phyloP scores from a whole-genome alignment of 768 basidiomycete species.

The Fistulinella prunicolor region DNA sequence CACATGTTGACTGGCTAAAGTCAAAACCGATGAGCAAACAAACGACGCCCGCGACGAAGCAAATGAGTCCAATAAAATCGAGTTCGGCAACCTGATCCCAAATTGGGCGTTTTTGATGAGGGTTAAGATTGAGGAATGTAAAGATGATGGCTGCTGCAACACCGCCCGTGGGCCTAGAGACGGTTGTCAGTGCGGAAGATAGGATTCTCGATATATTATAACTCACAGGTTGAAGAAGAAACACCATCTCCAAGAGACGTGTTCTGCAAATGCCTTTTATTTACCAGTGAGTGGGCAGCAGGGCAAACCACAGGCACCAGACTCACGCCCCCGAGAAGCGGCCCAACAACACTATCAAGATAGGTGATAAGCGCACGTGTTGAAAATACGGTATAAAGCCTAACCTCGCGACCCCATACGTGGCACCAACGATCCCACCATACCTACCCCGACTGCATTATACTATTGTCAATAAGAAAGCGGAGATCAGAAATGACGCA shows the following conservation, averaged over 20 bases:
- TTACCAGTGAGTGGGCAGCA: slow-evolving; percentile 2
- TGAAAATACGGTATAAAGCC: neutral
- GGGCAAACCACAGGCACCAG: neutral
- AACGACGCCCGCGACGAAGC: slow-evolving; percentile 65
- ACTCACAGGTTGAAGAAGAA: slow-evolving; percentile 71
- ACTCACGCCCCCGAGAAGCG: slow-evolving; percentile 78
- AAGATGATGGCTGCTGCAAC: slow-evolving; percentile 60
- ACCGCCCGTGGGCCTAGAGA: slow-evolving; percentile 68
- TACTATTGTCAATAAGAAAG: slow-evolving; percentile 21
- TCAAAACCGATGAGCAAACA: slow-evolving; percentile 72
- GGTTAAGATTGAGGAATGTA: slow-evolving; percentile 77
- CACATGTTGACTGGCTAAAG: slow-evolving; percentile 64
- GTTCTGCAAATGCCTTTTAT: slow-evolving; percentile 63
- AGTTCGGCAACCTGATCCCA: slow-evolving; percentile 60
- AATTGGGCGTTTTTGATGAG: slow-evolving; percentile 57
- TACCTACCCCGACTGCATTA: slow-evolving; percentile 68
- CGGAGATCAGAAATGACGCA: slow-evolving; percentile 22
- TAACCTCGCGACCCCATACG: slow-evolving; percentile 68
- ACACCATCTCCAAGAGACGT: slow-evolving; percentile 79
- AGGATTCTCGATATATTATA: neutral
- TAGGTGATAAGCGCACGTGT: neutral
- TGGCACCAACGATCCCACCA: slow-evolving; percentile 68
- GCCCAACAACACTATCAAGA: slow-evolving; percentile 59
- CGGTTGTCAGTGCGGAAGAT: neutral
- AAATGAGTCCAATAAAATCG: slow-evolving; percentile 65